Percentiles rank a stretch among this genome's conserved stretches.
These are phyloP conservation scores for Fusarium irregulare DNA, from an alignment of 2,329 filamentous ascomycete genomes.

Conservation along the genomic window DNA sequence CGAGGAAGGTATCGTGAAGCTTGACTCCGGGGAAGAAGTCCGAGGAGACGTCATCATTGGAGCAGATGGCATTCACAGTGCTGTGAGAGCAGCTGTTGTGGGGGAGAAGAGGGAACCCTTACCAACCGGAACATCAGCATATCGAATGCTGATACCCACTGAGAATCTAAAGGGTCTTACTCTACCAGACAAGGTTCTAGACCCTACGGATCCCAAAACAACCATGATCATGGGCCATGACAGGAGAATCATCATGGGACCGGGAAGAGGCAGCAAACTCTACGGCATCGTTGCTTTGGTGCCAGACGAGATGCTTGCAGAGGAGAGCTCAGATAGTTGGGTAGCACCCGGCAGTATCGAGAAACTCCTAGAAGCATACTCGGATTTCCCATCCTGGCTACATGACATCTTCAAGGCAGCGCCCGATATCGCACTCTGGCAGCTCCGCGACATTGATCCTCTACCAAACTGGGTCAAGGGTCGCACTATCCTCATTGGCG, in stretches of 20 bases:
- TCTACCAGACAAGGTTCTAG: slow-evolving; percentile 18
- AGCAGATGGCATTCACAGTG: slow-evolving; percentile 41
- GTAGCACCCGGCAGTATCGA: slow-evolving; percentile 37
- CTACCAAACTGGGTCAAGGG: slow-evolving; percentile 16
- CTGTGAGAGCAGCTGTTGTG: slow-evolving; percentile 33
- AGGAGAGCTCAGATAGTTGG: slow-evolving; percentile 38
- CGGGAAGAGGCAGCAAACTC: slow-evolving; percentile 31
- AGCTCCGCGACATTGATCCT: slow-evolving; percentile 20
- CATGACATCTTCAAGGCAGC: slow-evolving; percentile 12
- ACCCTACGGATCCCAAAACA: slow-evolving; percentile 22
- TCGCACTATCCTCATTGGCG: slow-evolving; percentile 9
- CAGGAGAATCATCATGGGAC: slow-evolving; percentile 40
- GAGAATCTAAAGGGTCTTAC: slow-evolving; percentile 23
- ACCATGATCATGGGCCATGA: slow-evolving; percentile 41
- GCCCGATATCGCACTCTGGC: slow-evolving; percentile 9
- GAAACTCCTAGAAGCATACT: slow-evolving; percentile 33
- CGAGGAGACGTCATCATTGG: slow-evolving; percentile 36
- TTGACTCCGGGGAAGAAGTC: slow-evolving; percentile 29
- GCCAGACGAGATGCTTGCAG: slow-evolving; percentile 31
- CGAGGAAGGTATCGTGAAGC: slow-evolving; percentile 28
- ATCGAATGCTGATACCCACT: slow-evolving; percentile 37
- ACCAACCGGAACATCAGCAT: slow-evolving; percentile 38
- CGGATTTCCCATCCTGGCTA: slow-evolving; percentile 13
- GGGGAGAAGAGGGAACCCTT: slow-evolving; percentile 24
- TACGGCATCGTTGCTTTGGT: slow-evolving; percentile 39